A percentile compares a stretch with the other conserved stretches of the same genome.
Evolutionary conservation across 306 rosid genomes (phyloP).

Genomic region (Ormosia semicastrata): DNA sequence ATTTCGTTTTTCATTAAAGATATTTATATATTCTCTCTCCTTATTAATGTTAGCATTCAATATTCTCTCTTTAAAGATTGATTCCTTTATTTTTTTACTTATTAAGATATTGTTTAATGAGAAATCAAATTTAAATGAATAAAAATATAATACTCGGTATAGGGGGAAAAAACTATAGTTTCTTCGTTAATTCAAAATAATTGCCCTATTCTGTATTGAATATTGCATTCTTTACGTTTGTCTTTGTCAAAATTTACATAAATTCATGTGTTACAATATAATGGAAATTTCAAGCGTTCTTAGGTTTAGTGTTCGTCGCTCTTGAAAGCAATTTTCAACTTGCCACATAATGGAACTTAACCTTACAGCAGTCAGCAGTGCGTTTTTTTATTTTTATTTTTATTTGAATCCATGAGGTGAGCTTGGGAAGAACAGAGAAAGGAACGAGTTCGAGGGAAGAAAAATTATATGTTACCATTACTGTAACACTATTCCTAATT

Average conservation of each 20-base stretch:
- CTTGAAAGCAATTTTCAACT: neutral
- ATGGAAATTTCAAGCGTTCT: neutral
- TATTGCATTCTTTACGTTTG: neutral
- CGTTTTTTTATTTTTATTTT: neutral
- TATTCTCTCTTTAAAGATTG: too few species aligned
- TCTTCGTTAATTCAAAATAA: neutral
- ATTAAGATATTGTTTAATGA: too few species aligned
- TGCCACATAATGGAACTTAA: neutral
- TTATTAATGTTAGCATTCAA: too few species aligned
- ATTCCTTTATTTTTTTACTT: too few species aligned
- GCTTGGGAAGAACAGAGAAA: slow-evolving; percentile 22
- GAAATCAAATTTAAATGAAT: too few species aligned
- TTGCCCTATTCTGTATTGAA: neutral
- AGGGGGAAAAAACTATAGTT: too few species aligned
- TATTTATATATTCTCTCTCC: too few species aligned
- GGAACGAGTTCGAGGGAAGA: neutral
- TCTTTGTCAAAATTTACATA: neutral
- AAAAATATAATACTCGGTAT: too few species aligned
- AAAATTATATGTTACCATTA: slow-evolving; percentile 29
- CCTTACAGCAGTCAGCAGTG: neutral
- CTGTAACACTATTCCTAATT: slow-evolving; percentile 45
- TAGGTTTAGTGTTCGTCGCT: neutral
- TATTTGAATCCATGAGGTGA: neutral
- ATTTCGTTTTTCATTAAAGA: too few species aligned
- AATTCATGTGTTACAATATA: neutral